Evolutionary conservation across 1,284 basidiomycete species (phyloP).

Genomic region (Anthracocystis panici-leucophaei): DNA sequence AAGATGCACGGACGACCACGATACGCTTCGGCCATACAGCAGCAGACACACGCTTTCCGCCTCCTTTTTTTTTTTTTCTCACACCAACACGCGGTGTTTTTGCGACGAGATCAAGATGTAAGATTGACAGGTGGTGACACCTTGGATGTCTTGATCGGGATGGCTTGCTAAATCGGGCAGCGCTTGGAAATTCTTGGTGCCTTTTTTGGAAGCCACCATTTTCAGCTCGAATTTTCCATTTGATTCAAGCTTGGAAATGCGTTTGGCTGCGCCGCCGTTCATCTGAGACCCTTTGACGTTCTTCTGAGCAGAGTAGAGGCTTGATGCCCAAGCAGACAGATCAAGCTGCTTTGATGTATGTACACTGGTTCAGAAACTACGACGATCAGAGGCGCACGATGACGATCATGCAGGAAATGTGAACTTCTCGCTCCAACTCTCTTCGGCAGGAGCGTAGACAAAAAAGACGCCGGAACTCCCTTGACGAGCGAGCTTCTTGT

Average conservation of each 20-base stretch:
- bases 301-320: too few relatives aligned
- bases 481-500: not conserved
- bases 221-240: too few relatives aligned
- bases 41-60: conserved; percentile 10
- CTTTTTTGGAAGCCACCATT: too few relatives aligned
- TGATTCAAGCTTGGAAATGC: too few relatives aligned
- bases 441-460: too few relatives aligned
- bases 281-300: too few relatives aligned
- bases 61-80: conserved; percentile 13
- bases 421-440: not conserved
- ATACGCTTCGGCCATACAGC: conserved; percentile 4
- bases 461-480: conserved; percentile 3
- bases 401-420: not conserved
- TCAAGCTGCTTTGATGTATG: not conserved
- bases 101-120: not conserved
- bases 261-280: too few relatives aligned
- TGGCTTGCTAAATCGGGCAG: too few relatives aligned
- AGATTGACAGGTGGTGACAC: conserved; percentile 4
- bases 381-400: conserved; percentile 1
- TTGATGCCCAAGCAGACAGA: not conserved
- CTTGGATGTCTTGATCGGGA: too few relatives aligned
- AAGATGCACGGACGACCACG: conserved; percentile 8
- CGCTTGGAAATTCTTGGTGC: too few relatives aligned
- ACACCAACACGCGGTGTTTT: conserved; percentile 23
- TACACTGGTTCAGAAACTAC: not conserved